Evolutionary conservation across 768 basidiomycete species (phyloP).

Genomic region (Amyloporia xantha): DNA sequence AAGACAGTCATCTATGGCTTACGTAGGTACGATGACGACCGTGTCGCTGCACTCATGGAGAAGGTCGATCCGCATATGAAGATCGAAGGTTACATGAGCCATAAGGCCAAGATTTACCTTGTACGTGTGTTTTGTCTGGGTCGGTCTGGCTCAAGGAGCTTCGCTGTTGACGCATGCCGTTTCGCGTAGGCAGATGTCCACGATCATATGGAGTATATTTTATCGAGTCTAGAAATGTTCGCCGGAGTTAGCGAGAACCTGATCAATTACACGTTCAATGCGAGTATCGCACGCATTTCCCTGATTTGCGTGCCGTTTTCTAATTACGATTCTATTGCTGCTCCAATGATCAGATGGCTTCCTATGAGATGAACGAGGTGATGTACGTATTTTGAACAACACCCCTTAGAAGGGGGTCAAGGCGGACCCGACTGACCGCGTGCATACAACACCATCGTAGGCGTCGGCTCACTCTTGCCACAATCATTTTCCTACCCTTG

Average conservation of each 20-base stretch:
- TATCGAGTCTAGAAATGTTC: constrained; percentile 69
- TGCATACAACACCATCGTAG: constrained; percentile 23
- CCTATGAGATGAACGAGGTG: constrained; percentile 70
- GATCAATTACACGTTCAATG: constrained; percentile 72
- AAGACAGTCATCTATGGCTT: constrained; percentile 64
- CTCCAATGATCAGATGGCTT: constrained; percentile 67
- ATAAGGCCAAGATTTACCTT: constrained; percentile 62
- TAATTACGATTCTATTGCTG: too few species aligned
- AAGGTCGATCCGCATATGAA: constrained; percentile 22
- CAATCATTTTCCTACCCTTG: constrained; percentile 65
- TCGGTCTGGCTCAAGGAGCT: not conserved
- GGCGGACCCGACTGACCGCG: not conserved
- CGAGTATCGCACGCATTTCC: constrained; percentile 27
- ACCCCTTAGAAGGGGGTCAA: not conserved
- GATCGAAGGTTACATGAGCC: constrained; percentile 57
- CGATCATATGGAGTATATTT: constrained; percentile 71
- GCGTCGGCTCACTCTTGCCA: constrained; percentile 60
- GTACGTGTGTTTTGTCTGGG: constrained; percentile 33
- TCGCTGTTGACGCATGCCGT: not conserved
- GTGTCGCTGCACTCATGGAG: constrained; percentile 52
- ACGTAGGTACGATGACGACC: constrained; percentile 62
- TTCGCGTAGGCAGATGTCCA: constrained; percentile 57
- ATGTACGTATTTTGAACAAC: constrained; percentile 39
- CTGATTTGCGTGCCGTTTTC: too few species aligned
- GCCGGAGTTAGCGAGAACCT: constrained; percentile 63